Percentiles rank a stretch among this genome's conserved stretches.
These are phyloP conservation scores for Trichoderma afroharzianum DNA, from an alignment of 2,329 filamentous ascomycete species.

Conservation along the genomic window DNA sequence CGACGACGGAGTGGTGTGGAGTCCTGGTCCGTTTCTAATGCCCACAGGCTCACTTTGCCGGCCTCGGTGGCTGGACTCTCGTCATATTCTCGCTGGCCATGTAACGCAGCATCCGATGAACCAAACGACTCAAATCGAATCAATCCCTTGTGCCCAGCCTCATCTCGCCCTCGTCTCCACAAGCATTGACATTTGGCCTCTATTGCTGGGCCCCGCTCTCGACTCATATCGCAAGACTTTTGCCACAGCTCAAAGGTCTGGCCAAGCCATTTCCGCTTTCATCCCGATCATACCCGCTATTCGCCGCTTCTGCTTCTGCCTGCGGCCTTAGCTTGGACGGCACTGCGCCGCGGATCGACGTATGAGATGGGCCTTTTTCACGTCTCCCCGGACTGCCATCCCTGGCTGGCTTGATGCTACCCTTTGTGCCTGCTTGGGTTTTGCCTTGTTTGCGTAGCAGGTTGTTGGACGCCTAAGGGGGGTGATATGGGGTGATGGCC, in stretches of 20 bases:
- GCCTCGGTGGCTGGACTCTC: background rate
- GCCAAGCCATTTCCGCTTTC: slow-evolving; percentile 9
- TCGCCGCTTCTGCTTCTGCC: slow-evolving; percentile 3
- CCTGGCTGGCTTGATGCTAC: slow-evolving; percentile 9
- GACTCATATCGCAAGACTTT: background rate
- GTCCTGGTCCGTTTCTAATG: background rate
- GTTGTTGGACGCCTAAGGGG: slow-evolving; percentile 9
- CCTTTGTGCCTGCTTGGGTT: background rate
- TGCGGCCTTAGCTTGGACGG: background rate
- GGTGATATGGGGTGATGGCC: slow-evolving; percentile 12
- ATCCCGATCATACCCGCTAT: slow-evolving; percentile 17
- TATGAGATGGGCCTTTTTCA: background rate
- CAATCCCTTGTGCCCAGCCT: background rate
- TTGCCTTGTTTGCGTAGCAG: slow-evolving; percentile 9
- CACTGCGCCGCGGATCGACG: slow-evolving; percentile 12
- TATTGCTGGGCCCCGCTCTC: background rate
- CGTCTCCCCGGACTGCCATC: slow-evolving; percentile 9
- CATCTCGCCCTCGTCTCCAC: slow-evolving; percentile 3
- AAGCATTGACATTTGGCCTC: background rate
- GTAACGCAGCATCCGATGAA: slow-evolving; percentile 4
- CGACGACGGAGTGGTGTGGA: slow-evolving; percentile 11
- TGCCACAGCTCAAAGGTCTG: slow-evolving; percentile 9
- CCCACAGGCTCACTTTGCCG: slow-evolving; percentile 1
- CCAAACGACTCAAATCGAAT: background rate
- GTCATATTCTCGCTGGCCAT: slow-evolving; percentile 1